Evolutionary conservation across 129 eudicot genomes (phyloP), one percentile per base, ranked within the genome.

Genomic region (Ambrosia trifida): DNA sequence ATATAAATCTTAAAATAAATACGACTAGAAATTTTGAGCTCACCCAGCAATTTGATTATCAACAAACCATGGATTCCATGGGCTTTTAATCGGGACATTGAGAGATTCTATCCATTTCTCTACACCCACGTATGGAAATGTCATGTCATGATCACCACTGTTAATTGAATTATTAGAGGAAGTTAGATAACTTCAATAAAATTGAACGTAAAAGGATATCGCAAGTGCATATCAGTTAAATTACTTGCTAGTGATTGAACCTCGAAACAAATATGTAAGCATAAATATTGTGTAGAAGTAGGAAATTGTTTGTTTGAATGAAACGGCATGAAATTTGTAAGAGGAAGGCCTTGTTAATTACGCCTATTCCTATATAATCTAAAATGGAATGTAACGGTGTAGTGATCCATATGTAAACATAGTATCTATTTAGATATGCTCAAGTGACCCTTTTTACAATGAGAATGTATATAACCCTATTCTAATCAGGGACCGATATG

Each of bases 71-170:
- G 28, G 28, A 24, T 24, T 24, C 28, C 28, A 24, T 24, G 52
- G 58, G 24, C 46, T 77, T 31, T 57, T 46, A 31, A 61, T 3
- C 1, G 79, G 11, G 7, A 73, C 38, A 69, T 32, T 41, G n/a
- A 80, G 83, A 58, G 58, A 20, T 36, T 11, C 14, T 17, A 80
- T 80, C 83, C 76, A 74, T 11, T 40, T 41, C 28, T 56, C 14
- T 2, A 53, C 52, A 6, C 79, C 79, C 20, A 24, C 28, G 28
- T 24, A 24, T 24, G 28, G 28, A 24, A 24, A 24, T 24, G 28
- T 24, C 28, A 24, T 68, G 32, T 80, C 83, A 68, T 80, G 83
- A 69, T 74, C 83, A 40, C 83, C 83, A 28, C 83, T 80, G 76
- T 51, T 9, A 61, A 44, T 59, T n/a, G 45, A 41, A 9, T 7